Base-by-base conservation (phyloP, 352 stramenopile species). In the Phytopythium helicoides region DNA sequence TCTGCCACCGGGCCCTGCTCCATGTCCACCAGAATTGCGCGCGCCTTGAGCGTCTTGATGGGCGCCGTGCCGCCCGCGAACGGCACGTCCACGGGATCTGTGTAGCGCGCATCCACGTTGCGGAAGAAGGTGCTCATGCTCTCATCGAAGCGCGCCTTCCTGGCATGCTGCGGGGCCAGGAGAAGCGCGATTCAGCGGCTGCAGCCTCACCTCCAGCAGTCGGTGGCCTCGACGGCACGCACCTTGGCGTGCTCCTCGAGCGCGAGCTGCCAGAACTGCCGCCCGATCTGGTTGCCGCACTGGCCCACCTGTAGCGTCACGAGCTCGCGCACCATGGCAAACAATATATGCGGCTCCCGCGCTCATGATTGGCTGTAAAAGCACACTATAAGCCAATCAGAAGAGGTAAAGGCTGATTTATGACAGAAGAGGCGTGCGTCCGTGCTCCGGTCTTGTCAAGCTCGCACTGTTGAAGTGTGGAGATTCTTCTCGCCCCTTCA, bases 211-310 rank as follows among this genome's bases (percentile, higher is more conserved):
- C n/a, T n/a, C n/a, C n/a, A n/a, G n/a, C n/a, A n/a, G n/a, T n/a
- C n/a, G n/a, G n/a, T n/a, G n/a, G n/a, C n/a, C n/a, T n/a, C n/a
- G n/a, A n/a, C n/a, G n/a, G n/a, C n/a, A 23, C 60, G 22, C 52
- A 82, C 74, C 58, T 83, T 69, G 16, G 86, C 89, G 72, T 98
- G 92, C 64, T 98, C 92, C 42, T 88, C 72, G 35, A 97, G 75
- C 21, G 82, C 84, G 42, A 94, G 64, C 58, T 94, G 71, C 92
- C 92, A 98, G 73, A 98, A 98, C 68, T 88, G 71, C 8, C 81
- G 71, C 3, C 92, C 92, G 56, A 98, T 96, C 73, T 98, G 92
- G 74, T 98, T 98, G 48, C 92, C 92, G 68, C 89, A 97, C 76
- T 98, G 92, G 21, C 92, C 92, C 21, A 97, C 88, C 64, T 98